Percentiles rank a stretch among this genome's conserved stretches.
phyloP scores from a whole-genome alignment of 371 early-diverging fungal species.

The Basidiobolus meristosporus region DNA sequence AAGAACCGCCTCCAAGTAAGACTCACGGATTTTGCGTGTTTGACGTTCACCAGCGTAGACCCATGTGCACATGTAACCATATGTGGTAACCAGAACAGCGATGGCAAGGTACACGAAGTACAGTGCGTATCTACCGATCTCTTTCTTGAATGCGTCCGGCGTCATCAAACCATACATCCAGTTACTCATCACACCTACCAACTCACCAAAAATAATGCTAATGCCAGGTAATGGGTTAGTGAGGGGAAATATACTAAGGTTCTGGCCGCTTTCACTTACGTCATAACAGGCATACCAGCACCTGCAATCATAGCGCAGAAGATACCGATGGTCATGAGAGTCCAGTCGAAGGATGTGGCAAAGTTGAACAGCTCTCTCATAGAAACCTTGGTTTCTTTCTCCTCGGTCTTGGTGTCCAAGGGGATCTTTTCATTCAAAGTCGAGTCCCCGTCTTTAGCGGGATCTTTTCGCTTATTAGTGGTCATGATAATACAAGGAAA shows the following conservation, averaged over 20 bases:
- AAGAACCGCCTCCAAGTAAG: conserved; percentile 55
- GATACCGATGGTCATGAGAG: conserved; percentile 24
- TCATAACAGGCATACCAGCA: conserved; percentile 27
- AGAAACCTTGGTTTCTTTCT: conserved; percentile 10
- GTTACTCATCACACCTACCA: conserved; percentile 1
- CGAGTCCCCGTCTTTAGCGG: too few relatives aligned
- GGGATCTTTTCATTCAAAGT: too few relatives aligned
- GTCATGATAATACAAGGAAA: too few relatives aligned
- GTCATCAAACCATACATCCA: background rate
- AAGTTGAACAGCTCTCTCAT: conserved; percentile 41
- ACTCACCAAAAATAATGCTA: conserved; percentile 8
- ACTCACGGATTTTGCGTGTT: conserved; percentile 28
- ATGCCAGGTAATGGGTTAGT: conserved; percentile 16
- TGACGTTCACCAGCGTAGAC: conserved; percentile 12
- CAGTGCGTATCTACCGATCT: conserved; percentile 3
- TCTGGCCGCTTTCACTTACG: conserved; percentile 1
- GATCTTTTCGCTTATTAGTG: too few relatives aligned
- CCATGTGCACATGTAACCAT: conserved; percentile 12
- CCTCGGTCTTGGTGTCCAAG: too few relatives aligned
- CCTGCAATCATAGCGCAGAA: conserved; percentile 18
- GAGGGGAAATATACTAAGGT: background rate
- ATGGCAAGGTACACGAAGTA: conserved; percentile 63
- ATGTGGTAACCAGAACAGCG: conserved; percentile 9
- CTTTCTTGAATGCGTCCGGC: conserved; percentile 2
- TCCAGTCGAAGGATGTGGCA: conserved; percentile 30